Conservation (phyloP, 1,139 yeast species). For the Geotrichum reessii region DNA sequence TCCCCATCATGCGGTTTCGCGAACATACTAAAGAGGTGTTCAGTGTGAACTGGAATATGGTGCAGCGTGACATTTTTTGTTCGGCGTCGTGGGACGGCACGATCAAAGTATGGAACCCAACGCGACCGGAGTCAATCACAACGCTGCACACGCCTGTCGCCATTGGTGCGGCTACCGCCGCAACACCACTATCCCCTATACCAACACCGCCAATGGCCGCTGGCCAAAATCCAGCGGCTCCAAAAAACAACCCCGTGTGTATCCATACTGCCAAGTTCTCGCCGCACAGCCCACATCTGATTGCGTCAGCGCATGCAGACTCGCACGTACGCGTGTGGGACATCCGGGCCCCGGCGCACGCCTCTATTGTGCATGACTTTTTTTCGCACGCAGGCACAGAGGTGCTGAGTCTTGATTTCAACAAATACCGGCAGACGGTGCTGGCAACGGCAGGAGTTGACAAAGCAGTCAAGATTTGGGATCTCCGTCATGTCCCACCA, state of each 20-base stretch:
- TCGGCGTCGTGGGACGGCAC: conserved; percentile 92
- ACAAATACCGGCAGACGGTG: conserved; percentile 73
- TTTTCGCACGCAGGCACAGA: conserved; percentile 78
- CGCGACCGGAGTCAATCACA: conserved; percentile 50
- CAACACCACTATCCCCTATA: conserved; percentile 5
- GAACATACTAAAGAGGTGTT: conserved; percentile 89
- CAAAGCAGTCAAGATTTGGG: conserved; percentile 80
- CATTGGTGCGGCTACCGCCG: conserved; percentile 3
- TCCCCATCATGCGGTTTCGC: conserved; percentile 66
- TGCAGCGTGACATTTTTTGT: conserved; percentile 65
- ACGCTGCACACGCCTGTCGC: conserved; percentile 42
- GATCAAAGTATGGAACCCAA: conserved; percentile 68
- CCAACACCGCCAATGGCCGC: conserved; percentile 2
- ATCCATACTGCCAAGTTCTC: conserved; percentile 77
- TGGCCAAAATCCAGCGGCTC: neutral
- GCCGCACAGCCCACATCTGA: conserved; percentile 71
- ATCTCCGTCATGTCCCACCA: conserved; percentile 59
- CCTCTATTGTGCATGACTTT: conserved; percentile 44
- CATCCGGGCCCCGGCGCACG: conserved; percentile 58
- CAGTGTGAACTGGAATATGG: conserved; percentile 78
- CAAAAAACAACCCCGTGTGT: conserved; percentile 28
- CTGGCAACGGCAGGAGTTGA: conserved; percentile 90
- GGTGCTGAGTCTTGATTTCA: conserved; percentile 78
- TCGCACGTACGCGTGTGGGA: conserved; percentile 82
- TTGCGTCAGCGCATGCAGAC: conserved; percentile 75